Conservation (phyloP, 2,329 filamentous ascomycete genomes). For the Coleophoma cylindrospora region DNA sequence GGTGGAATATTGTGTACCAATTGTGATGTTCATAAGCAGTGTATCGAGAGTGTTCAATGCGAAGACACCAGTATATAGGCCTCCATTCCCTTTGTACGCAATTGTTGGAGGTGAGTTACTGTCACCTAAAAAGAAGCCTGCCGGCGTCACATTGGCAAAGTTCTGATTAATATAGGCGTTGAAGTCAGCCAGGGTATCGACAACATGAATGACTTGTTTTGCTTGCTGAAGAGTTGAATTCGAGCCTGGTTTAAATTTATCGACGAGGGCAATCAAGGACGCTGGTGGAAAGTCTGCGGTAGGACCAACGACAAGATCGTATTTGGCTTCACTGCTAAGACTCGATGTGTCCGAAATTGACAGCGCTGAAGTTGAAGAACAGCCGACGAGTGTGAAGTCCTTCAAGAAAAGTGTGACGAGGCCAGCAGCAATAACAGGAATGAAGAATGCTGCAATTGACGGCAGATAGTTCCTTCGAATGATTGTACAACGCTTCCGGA, state of each 20-base stretch:
- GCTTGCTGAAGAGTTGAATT: conserved; percentile 12
- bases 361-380: conserved; percentile 43
- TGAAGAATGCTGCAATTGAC: conserved; percentile 66
- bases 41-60: conserved; percentile 62
- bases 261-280: conserved; percentile 14
- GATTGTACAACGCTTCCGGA: conserved; percentile 72
- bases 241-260: conserved; percentile 16
- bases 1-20: conserved; percentile 65
- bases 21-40: conserved; percentile 62
- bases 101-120: conserved; percentile 55
- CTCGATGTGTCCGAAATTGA: conserved; percentile 30
- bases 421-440: conserved; percentile 76
- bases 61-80: conserved; percentile 50
- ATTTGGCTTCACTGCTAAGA: conserved; percentile 12
- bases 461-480: conserved; percentile 75
- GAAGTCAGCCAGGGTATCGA: conserved; percentile 65
- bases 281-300: conserved; percentile 31
- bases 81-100: conserved; percentile 64
- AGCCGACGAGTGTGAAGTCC: conserved; percentile 44
- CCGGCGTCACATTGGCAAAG: conserved; percentile 66
- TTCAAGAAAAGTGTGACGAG: conserved; percentile 73
- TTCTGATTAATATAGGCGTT: conserved; percentile 56
- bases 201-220: conserved; percentile 24
- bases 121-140: conserved; percentile 74
- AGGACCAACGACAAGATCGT: conserved; percentile 36